These are phyloP conservation scores for Zea luxurians DNA, from an alignment of 176 grass and related monocot species.

Conservation along the genomic window DNA sequence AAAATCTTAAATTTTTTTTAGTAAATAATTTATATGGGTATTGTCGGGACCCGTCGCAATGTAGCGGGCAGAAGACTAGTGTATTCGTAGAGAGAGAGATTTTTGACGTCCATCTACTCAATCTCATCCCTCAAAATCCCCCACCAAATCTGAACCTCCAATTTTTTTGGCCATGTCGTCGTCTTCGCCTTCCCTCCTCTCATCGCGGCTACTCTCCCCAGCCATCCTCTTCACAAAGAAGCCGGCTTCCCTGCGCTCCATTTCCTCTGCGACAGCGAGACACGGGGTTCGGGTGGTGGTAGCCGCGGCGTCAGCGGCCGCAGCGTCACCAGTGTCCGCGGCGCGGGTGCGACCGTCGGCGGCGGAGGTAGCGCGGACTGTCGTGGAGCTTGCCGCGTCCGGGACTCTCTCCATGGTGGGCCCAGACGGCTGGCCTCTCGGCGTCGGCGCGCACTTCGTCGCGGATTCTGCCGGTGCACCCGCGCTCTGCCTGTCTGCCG, in stretches of 20 bases:
- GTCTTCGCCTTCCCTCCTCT: conserved; percentile 37
- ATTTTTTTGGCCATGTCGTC: conserved; percentile 32
- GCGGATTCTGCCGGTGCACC: conserved; percentile 63
- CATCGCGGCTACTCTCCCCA: conserved; percentile 23
- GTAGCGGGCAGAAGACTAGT: too few relatives aligned
- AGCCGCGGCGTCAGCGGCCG: conserved; percentile 12
- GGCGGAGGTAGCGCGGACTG: conserved; percentile 77
- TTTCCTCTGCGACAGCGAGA: not conserved
- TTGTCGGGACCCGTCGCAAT: too few relatives aligned
- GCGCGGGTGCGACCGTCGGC: conserved; percentile 37
- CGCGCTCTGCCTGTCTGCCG: conserved; percentile 61
- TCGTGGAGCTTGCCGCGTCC: conserved; percentile 72
- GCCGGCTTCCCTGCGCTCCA: conserved; percentile 1
- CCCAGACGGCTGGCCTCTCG: conserved; percentile 71
- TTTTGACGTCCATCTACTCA: not conserved
- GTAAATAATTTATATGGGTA: too few relatives aligned
- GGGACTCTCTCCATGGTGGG: conserved; percentile 64
- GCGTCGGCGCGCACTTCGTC: conserved; percentile 77
- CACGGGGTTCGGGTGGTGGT: conserved; percentile 12
- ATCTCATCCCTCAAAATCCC: conserved; percentile 10
- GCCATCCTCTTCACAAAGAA: conserved; percentile 36
- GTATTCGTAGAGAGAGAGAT: not conserved
- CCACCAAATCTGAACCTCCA: conserved; percentile 33
- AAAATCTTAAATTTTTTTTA: too few relatives aligned
- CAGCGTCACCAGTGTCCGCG: conserved; percentile 7